Percentiles rank a stretch among this genome's conserved stretches.
phyloP scores from a whole-genome alignment of 495 filamentous ascomycete genomes.

The Trypethelium eluteriae region DNA sequence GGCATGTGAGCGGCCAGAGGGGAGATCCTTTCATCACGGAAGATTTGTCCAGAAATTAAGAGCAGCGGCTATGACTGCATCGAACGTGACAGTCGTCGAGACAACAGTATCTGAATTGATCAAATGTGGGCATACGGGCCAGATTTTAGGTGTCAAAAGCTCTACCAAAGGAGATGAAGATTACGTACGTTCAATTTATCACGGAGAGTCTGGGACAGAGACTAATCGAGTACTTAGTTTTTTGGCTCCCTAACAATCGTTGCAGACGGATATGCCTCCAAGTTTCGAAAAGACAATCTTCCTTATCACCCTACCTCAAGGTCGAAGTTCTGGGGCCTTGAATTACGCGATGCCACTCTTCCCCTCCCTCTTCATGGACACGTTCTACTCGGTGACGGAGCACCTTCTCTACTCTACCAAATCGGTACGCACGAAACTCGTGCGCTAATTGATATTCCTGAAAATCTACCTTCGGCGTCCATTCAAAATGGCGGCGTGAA shows the following conservation, averaged over 20 bases:
- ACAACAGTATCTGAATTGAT: conserved; percentile 43
- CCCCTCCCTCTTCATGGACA: conserved; percentile 70
- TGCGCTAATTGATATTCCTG: conserved; percentile 83
- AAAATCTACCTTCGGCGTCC: conserved; percentile 63
- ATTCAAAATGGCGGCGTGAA: conserved; percentile 70
- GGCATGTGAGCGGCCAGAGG: conserved; percentile 32
- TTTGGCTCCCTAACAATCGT: conserved; percentile 82
- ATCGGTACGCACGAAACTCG: conserved; percentile 93
- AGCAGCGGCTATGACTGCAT: conserved; percentile 28
- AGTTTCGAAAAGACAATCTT: conserved; percentile 79
- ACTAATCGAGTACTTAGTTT: conserved; percentile 44
- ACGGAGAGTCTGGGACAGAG: neutral
- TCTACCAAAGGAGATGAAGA: conserved; percentile 55
- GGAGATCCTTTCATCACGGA: conserved; percentile 41
- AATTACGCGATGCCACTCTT: conserved; percentile 78
- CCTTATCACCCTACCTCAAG: conserved; percentile 58
- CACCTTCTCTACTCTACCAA: conserved; percentile 89
- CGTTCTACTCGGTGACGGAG: conserved; percentile 71
- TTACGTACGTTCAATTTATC: conserved; percentile 24
- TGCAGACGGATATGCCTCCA: conserved; percentile 88
- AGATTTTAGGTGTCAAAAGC: conserved; percentile 67
- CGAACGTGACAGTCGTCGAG: conserved; percentile 45
- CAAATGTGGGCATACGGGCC: conserved; percentile 34
- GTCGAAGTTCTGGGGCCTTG: conserved; percentile 84
- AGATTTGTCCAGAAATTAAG: conserved; percentile 39